Conservation (phyloP, 768 basidiomycete species). For the Suillus weaverae region DNA sequence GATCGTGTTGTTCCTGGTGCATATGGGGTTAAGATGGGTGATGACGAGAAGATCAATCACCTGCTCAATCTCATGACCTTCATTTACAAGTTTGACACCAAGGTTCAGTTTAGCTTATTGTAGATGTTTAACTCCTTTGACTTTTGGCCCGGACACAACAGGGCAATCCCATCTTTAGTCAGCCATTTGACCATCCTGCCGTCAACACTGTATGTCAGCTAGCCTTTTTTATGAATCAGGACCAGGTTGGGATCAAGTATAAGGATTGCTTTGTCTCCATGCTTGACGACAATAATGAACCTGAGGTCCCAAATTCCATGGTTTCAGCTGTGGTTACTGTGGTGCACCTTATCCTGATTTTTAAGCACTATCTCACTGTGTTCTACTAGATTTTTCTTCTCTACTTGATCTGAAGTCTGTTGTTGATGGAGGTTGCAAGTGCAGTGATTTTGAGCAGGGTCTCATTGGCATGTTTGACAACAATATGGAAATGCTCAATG, state of each 20-base stretch:
- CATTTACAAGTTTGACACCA: no score
- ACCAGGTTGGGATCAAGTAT: background rate
- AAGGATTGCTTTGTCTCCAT: slow-evolving; percentile 1
- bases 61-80: no score
- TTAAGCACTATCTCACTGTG: background rate
- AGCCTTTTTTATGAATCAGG: background rate
- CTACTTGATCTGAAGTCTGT: background rate
- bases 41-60: no score
- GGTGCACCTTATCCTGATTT: background rate
- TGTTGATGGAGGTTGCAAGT: background rate
- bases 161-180: background rate
- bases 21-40: no score
- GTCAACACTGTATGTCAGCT: background rate
- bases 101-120: no score
- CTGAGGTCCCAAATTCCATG: slow-evolving; percentile 2
- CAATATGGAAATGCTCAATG: background rate
- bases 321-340: background rate
- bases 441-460: background rate
- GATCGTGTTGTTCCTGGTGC: no score
- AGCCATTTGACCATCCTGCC: slow-evolving; percentile 5
- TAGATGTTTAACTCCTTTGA: no score
- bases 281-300: slow-evolving; percentile 1
- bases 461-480: background rate
- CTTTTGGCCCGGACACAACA: background rate
- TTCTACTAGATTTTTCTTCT: background rate